Evolutionary conservation across 176 grass and related monocot species (phyloP), one percentile per base, ranked within the genome.

Genomic region (Aechmea fasciata): DNA sequence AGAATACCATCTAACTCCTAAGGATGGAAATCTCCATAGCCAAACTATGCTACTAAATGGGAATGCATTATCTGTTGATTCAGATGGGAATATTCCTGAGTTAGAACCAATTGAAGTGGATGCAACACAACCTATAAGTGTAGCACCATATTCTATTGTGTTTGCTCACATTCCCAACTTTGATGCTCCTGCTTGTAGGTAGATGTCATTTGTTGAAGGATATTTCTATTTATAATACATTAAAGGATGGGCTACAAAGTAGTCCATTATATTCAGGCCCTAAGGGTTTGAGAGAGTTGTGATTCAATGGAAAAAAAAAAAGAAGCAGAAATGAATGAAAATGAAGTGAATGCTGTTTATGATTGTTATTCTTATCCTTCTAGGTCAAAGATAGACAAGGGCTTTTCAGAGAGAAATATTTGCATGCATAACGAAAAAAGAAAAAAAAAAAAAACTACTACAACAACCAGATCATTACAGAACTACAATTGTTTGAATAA

Each of bases 1-100:
- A 73, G 94, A 99, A 71, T 99, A 93, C 79, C 94, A 99, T 76
- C 78, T 99, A 25, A 99, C 84, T 11, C 77, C 94, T 19, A 90
- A 82, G 69, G 74, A 78, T 49, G 82, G 87, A 23, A 78, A 93
- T 20, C 20, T 99, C 61, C 94, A 99, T 70, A 99, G 94, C 84
- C 94, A 93, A 28, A 85, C 79, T 22, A 70, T 93, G 89, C 26
- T 99, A 59, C 82, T 99, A 13, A 99, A 99, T 70, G 89, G 82
- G 75, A 87, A 86, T 3, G 20, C 82, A 50, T 63, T 99, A 73
- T 81, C 63, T 1, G 69, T 86, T 9, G 78, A 85, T 77, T 82
- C 75, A 33, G 63, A 75, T 12, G 87, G 86, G 54, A 73, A 65
- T 18, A 92, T 99, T 80, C 94, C 94, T 6, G 69, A 85, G 68